These are phyloP conservation scores for Thamnidium elegans DNA, from an alignment of 192 early-diverging fungal species.

Conservation along the genomic window DNA sequence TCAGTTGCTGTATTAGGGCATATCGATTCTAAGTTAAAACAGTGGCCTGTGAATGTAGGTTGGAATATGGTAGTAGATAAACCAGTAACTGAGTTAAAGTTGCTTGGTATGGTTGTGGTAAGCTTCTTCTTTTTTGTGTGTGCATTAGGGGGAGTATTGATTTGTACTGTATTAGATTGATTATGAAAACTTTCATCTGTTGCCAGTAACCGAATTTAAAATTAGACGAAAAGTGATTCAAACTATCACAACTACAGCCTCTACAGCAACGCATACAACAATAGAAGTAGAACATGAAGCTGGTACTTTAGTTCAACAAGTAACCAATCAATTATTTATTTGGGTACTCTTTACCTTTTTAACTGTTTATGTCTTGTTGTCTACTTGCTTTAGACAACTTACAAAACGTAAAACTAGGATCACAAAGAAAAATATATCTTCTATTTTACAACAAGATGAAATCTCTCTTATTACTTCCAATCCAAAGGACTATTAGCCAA, in stretches of 20 bases:
- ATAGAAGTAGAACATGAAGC: constrained; percentile 10
- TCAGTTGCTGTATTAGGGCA: constrained; percentile 11
- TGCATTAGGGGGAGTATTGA: not conserved
- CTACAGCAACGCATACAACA: not conserved
- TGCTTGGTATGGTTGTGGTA: constrained; percentile 23
- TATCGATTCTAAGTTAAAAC: constrained; percentile 9
- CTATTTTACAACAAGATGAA: not conserved
- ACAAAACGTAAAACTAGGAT: not conserved
- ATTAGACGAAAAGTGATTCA: not conserved
- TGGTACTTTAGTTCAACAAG: not conserved
- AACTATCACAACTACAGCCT: not conserved
- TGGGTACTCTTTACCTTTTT: constrained; percentile 6
- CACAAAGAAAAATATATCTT: not conserved
- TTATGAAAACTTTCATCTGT: constrained; percentile 21
- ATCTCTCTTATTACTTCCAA: not conserved
- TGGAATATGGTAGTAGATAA: constrained; percentile 3
- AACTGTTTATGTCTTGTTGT: constrained; percentile 1
- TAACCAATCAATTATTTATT: constrained; percentile 12
- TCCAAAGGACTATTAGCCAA: not conserved
- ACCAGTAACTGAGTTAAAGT: not conserved
- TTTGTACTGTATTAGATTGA: constrained; percentile 8
- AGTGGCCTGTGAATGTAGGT: constrained; percentile 8
- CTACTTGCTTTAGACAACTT: constrained; percentile 1
- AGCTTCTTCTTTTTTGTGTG: not conserved
- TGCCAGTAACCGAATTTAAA: constrained; percentile 17